Percentiles rank a stretch among this genome's conserved stretches.
These are phyloP conservation scores for Gossypium herbaceum DNA, from an alignment of 345 rosid species.

Conservation along the genomic window DNA sequence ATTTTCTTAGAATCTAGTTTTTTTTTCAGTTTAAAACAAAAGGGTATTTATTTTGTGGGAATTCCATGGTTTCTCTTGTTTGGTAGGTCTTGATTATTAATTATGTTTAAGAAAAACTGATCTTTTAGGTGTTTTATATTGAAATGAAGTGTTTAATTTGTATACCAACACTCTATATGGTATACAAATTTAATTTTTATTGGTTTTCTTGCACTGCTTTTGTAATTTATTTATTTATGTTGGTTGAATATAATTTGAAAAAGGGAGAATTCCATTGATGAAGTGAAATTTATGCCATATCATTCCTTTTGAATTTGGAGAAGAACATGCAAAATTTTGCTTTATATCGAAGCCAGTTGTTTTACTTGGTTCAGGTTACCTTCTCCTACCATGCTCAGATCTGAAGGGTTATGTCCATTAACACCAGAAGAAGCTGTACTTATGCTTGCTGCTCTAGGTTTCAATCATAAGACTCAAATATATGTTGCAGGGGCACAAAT, in stretches of 20 bases:
- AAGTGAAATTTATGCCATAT: too few relatives aligned
- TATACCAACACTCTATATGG: constrained; percentile 30
- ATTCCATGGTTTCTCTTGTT: constrained; percentile 17
- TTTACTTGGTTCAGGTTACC: constrained; percentile 53
- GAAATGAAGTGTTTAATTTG: not conserved
- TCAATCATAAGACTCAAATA: constrained; percentile 65
- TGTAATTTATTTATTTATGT: not conserved
- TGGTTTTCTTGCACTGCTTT: not conserved
- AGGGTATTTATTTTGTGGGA: not conserved
- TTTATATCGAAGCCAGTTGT: constrained; percentile 45
- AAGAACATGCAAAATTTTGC: not conserved
- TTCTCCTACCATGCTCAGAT: constrained; percentile 58
- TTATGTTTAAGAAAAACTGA: not conserved
- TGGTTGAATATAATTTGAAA: too few relatives aligned
- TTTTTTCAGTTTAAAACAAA: not conserved
- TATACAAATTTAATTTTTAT: constrained; percentile 17
- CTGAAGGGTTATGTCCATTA: constrained; percentile 87
- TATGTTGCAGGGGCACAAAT: constrained; percentile 87
- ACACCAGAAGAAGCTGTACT: constrained; percentile 91
- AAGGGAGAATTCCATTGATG: too few relatives aligned
- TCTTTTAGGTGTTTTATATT: not conserved
- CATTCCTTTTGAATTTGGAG: not conserved
- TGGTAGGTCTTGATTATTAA: not conserved
- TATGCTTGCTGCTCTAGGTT: constrained; percentile 92
- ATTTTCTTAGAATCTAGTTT: not conserved